Evolutionary conservation across 768 basidiomycete species (phyloP).

Genomic region (Boletellus emodensis): DNA sequence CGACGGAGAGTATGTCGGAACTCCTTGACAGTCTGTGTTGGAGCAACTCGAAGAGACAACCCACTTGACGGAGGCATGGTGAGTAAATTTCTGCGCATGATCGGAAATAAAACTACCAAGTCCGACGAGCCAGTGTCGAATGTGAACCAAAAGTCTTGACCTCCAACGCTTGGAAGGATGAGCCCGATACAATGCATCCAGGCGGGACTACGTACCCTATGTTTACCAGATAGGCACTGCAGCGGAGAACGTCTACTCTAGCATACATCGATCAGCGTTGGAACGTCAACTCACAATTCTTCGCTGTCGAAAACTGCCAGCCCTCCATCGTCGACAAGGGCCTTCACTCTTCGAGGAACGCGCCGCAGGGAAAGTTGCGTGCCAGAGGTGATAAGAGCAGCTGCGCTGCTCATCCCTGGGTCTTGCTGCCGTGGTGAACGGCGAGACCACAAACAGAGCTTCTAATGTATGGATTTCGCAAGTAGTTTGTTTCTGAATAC

Average conservation of each 20-base stretch:
- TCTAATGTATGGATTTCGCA: background rate
- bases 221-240: conserved; percentile 40
- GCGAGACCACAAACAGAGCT: background rate
- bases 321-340: conserved; percentile 17
- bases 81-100: conserved; percentile 1
- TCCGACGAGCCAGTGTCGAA: conserved; percentile 60
- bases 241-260: background rate
- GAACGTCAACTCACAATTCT: conserved; percentile 30
- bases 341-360: conserved; percentile 15
- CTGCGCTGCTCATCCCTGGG: conserved; percentile 13
- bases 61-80: conserved; percentile 38
- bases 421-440: background rate
- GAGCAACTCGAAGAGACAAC: conserved; percentile 45
- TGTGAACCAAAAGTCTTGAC: conserved; percentile 41
- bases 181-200: background rate
- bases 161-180: conserved; percentile 35
- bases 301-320: conserved; percentile 28
- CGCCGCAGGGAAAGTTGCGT: conserved; percentile 23
- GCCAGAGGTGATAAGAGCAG: conserved; percentile 20
- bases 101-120: conserved; percentile 33
- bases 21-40: conserved; percentile 41
- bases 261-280: background rate
- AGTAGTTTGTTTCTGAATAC: conserved; percentile 12
- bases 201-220: conserved; percentile 26
- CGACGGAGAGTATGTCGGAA: conserved; percentile 38